A percentile compares a stretch with the other conserved stretches of the same genome.
Evolutionary conservation across 371 early-diverging fungal genomes (phyloP).

Genomic region (Syncephalastrum sp.): DNA sequence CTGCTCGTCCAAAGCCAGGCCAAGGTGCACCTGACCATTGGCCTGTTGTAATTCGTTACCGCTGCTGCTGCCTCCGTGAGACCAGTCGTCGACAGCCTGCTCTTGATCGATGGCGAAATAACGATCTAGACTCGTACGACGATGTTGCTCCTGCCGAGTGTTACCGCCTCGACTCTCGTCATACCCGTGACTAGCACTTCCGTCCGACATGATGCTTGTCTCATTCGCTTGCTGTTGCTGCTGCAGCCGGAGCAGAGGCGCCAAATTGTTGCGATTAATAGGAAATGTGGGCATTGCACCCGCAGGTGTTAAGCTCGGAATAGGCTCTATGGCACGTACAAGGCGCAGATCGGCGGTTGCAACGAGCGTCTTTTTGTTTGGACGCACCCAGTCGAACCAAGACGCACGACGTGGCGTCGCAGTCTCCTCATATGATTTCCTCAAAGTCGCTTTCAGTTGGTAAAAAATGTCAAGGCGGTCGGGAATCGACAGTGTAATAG

Average conservation of each 20-base stretch:
- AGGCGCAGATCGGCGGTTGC: constrained; percentile 9
- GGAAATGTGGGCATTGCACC: constrained; percentile 8
- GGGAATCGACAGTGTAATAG: constrained; percentile 26
- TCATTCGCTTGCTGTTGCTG: too few relatives aligned
- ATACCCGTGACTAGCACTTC: too few relatives aligned
- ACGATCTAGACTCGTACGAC: constrained; percentile 14
- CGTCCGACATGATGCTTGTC: too few relatives aligned
- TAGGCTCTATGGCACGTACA: constrained; percentile 12
- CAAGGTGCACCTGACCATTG: not conserved
- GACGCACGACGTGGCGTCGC: not conserved
- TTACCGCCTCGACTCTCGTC: too few relatives aligned
- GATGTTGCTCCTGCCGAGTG: constrained; percentile 1
- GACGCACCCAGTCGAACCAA: constrained; percentile 10
- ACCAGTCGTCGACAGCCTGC: too few relatives aligned
- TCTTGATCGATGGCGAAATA: constrained; percentile 12
- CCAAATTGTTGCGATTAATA: constrained; percentile 12
- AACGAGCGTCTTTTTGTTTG: constrained; percentile 7
- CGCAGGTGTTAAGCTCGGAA: constrained; percentile 10
- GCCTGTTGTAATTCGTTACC: too few relatives aligned
- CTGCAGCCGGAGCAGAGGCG: too few relatives aligned
- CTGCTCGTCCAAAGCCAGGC: constrained; percentile 34
- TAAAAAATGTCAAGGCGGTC: constrained; percentile 39
- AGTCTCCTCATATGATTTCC: constrained; percentile 5
- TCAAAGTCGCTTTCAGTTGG: constrained; percentile 20
- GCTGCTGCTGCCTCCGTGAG: too few relatives aligned